phyloP scores from a whole-genome alignment of 768 basidiomycete genomes.

The Mycena albidolilacea region DNA sequence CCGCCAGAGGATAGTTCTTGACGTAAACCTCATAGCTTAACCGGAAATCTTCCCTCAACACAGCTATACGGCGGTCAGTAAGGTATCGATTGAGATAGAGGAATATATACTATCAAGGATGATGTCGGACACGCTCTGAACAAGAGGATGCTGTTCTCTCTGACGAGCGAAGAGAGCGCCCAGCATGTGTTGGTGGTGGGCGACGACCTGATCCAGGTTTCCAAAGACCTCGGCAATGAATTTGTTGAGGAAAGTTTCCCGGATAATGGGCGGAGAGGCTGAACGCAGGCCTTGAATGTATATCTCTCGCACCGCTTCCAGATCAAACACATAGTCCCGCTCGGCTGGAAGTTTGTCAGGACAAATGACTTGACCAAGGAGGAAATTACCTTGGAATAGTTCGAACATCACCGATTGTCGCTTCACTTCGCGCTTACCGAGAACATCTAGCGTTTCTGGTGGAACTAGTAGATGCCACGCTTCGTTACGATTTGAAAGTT shows the following conservation, averaged over 20 bases:
- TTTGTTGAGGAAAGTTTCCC: slow-evolving; percentile 63
- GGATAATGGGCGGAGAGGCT: slow-evolving; percentile 77
- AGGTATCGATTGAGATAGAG: slow-evolving; percentile 23
- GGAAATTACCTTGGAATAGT: slow-evolving; percentile 69
- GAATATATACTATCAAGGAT: slow-evolving; percentile 76
- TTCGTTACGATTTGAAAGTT: slow-evolving; percentile 76
- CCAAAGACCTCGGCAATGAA: slow-evolving; percentile 90
- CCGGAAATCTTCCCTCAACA: slow-evolving; percentile 66
- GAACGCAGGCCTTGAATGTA: slow-evolving; percentile 78
- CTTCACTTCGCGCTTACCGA: slow-evolving; percentile 85
- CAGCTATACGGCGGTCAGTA: slow-evolving; percentile 49
- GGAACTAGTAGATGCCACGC: slow-evolving; percentile 91
- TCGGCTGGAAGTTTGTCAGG: slow-evolving; percentile 64
- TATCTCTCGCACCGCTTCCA: slow-evolving; percentile 80
- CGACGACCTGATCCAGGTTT: slow-evolving; percentile 80
- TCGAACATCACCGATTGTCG: slow-evolving; percentile 93
- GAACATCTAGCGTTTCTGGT: slow-evolving; percentile 73
- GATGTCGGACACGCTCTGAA: slow-evolving; percentile 89
- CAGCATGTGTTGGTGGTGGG: slow-evolving; percentile 79
- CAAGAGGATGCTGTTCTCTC: slow-evolving; percentile 85
- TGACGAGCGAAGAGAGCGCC: slow-evolving; percentile 84
- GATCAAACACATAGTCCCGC: slow-evolving; percentile 87
- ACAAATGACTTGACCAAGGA: neutral
- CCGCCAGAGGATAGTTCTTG: slow-evolving; percentile 90
- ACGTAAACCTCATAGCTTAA: slow-evolving; percentile 85